Conservation (phyloP, 805 yeast genomes). For the Tetrapisispora pingtungensis region DNA sequence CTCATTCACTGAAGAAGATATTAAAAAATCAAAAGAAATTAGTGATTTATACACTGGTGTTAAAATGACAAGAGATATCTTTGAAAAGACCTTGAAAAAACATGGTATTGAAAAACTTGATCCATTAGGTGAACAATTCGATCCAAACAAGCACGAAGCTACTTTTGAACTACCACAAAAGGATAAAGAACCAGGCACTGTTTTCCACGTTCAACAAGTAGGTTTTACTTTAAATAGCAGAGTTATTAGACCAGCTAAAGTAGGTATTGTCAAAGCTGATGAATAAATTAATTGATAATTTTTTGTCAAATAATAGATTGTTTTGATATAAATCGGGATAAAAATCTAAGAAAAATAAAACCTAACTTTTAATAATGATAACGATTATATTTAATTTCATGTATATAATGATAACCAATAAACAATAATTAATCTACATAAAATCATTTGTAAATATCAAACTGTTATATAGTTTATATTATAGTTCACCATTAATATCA, state of each 20-base stretch:
- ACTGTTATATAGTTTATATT: no score
- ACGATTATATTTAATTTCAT: background rate
- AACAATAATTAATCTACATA: background rate
- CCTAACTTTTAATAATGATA: background rate
- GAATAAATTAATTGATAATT: constrained; percentile 4
- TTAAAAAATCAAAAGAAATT: constrained; percentile 51
- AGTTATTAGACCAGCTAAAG: constrained; percentile 91
- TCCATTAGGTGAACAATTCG: constrained; percentile 77
- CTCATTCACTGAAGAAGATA: constrained; percentile 56
- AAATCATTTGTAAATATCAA: background rate
- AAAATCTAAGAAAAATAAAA: no score
- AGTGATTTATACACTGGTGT: constrained; percentile 78
- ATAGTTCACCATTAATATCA: no score
- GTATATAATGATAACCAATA: constrained; percentile 1
- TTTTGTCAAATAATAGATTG: no score
- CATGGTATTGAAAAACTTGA: constrained; percentile 77
- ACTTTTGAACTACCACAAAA: constrained; percentile 80
- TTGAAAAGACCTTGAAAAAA: constrained; percentile 68
- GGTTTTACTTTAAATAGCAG: constrained; percentile 82
- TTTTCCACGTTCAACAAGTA: constrained; percentile 83
- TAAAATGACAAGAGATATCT: constrained; percentile 76
- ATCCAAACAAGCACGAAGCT: constrained; percentile 90
- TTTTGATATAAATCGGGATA: background rate
- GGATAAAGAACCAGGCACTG: constrained; percentile 84
- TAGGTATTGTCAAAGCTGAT: constrained; percentile 72